Evolutionary conservation across 2,329 filamentous ascomycete species (phyloP).

Genomic region (Sporothrix euskadiensis): DNA sequence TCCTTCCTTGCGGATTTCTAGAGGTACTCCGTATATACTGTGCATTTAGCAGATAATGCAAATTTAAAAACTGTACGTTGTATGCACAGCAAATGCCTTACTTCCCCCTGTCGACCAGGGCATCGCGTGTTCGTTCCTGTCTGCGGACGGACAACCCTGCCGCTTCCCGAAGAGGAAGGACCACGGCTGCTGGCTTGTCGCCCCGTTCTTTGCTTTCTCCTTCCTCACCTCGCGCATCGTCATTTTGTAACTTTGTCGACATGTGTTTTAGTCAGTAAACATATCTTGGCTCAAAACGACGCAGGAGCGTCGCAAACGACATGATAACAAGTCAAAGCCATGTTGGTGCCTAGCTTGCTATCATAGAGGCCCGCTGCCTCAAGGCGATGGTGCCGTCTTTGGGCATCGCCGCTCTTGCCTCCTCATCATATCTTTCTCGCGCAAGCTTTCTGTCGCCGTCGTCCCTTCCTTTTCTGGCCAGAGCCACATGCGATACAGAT

Average conservation of each 20-base stretch:
- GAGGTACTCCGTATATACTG: background rate
- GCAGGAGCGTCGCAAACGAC: background rate
- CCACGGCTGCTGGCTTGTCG: background rate
- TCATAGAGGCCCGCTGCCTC: background rate
- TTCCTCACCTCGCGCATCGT: slow-evolving; percentile 10
- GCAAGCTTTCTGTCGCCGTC: background rate
- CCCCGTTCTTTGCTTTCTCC: background rate
- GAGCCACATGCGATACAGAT: background rate
- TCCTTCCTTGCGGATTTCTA: background rate
- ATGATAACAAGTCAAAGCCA: background rate
- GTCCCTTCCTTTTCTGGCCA: slow-evolving; percentile 9
- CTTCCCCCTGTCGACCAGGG: background rate
- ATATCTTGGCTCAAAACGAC: background rate
- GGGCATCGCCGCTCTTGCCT: background rate
- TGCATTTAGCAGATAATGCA: background rate
- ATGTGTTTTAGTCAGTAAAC: background rate
- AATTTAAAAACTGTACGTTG: background rate
- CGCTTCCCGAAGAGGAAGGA: slow-evolving; percentile 15
- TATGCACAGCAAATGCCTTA: background rate
- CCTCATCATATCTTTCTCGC: background rate
- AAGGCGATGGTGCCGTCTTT: background rate
- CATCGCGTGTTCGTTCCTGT: slow-evolving; percentile 10
- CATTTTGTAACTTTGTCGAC: background rate
- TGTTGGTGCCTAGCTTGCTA: slow-evolving; percentile 5
- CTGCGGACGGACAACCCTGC: background rate